Conservation (phyloP, 164 flowering plant genomes). For the Akebia trifoliata region DNA sequence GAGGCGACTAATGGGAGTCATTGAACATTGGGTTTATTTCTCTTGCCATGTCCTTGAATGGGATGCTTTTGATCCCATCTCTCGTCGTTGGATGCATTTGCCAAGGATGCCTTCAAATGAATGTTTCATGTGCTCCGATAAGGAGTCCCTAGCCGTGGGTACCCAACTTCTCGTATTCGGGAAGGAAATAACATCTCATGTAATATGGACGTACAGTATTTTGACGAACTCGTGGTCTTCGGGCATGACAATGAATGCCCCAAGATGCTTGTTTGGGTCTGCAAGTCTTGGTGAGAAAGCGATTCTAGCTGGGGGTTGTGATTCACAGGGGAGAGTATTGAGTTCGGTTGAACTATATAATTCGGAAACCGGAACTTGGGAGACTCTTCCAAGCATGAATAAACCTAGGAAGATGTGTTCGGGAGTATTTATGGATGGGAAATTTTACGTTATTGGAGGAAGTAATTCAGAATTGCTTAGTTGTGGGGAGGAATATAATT, state of each 20-base stretch:
- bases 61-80: slow-evolving; percentile 85
- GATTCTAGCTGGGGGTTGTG: slow-evolving; percentile 89
- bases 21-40: slow-evolving; percentile 94
- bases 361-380: slow-evolving; percentile 66
- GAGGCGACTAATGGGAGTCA: slow-evolving; percentile 48
- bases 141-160: slow-evolving; percentile 94
- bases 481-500: slow-evolving; percentile 83
- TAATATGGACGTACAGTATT: slow-evolving; percentile 70
- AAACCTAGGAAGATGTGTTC: slow-evolving; percentile 92
- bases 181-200: slow-evolving; percentile 52
- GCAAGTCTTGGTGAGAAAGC: slow-evolving; percentile 88
- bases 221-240: slow-evolving; percentile 77
- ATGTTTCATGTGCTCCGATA: slow-evolving; percentile 74
- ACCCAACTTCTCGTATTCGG: slow-evolving; percentile 96
- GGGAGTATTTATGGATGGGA: slow-evolving; percentile 84
- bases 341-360: slow-evolving; percentile 78
- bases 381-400: slow-evolving; percentile 62
- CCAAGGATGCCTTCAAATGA: slow-evolving; percentile 71
- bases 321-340: slow-evolving; percentile 53
- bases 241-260: slow-evolving; percentile 69
- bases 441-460: slow-evolving; percentile 92
- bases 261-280: slow-evolving; percentile 90
- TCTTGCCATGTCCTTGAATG: slow-evolving; percentile 79
- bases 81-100: slow-evolving; percentile 73
- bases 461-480: slow-evolving; percentile 42